Evolutionary conservation across 208 protist genomes (phyloP).

Genomic region (Wallacemonas sp.): DNA sequence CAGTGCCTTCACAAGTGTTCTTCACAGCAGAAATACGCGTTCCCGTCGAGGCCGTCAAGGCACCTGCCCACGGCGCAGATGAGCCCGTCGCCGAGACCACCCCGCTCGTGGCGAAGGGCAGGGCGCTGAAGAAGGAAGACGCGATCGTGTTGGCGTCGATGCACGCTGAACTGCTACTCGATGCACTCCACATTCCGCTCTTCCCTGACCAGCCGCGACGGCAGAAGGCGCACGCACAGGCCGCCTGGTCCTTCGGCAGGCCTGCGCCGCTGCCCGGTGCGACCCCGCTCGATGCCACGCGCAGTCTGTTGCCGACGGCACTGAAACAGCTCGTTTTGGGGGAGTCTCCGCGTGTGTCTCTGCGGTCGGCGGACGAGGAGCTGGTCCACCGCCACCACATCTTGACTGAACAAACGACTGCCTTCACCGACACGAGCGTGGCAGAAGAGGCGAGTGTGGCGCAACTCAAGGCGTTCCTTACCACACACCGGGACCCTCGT

Average conservation of each 20-base stretch:
- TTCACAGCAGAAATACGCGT: not conserved
- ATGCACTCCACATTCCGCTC: slow-evolving; percentile 53
- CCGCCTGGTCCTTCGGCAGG: slow-evolving; percentile 77
- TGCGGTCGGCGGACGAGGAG: slow-evolving; percentile 58
- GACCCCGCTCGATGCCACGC: slow-evolving; percentile 29
- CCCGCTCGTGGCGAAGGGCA: slow-evolving; percentile 57
- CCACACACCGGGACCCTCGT: slow-evolving; percentile 20
- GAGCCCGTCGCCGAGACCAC: not conserved
- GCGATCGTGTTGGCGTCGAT: slow-evolving; percentile 79
- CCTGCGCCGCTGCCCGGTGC: slow-evolving; percentile 62
- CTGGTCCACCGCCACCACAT: slow-evolving; percentile 55
- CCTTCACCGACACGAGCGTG: slow-evolving; percentile 58
- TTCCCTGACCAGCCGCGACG: slow-evolving; percentile 52
- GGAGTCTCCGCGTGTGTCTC: slow-evolving; percentile 16
- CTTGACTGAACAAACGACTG: slow-evolving; percentile 46
- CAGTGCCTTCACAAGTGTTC: no score
- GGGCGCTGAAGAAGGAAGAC: slow-evolving; percentile 41
- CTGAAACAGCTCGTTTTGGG: slow-evolving; percentile 42
- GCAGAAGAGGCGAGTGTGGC: slow-evolving; percentile 41
- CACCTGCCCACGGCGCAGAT: not conserved
- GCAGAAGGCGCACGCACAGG: slow-evolving; percentile 68
- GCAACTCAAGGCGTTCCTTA: slow-evolving; percentile 48
- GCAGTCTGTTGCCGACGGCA: slow-evolving; percentile 51
- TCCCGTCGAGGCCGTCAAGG: not conserved
- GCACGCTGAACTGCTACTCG: slow-evolving; percentile 87